phyloP scores from a whole-genome alignment of 768 basidiomycete species.

The Phanerodontia chrysosporium region DNA sequence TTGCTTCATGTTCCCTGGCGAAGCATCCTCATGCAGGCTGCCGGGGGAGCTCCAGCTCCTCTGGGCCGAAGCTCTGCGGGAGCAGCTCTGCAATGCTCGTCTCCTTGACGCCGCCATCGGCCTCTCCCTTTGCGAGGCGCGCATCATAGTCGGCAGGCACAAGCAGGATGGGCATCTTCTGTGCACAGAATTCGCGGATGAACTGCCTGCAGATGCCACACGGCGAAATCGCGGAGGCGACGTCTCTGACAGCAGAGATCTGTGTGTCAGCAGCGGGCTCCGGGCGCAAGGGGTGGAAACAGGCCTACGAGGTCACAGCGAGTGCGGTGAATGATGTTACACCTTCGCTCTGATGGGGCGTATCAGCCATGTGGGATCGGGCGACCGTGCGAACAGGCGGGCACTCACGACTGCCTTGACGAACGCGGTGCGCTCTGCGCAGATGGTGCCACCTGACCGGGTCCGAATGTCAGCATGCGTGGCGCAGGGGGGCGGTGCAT shows the following conservation, averaged over 20 bases:
- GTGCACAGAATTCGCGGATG: constrained; percentile 78
- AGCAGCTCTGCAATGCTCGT: constrained; percentile 72
- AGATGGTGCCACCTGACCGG: constrained; percentile 78
- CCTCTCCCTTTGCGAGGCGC: constrained; percentile 31
- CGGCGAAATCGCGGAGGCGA: constrained; percentile 64
- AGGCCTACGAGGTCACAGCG: constrained; percentile 72
- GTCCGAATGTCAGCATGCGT: background rate
- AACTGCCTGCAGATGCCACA: constrained; percentile 95
- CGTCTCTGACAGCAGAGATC: constrained; percentile 53
- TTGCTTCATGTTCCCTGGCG: background rate
- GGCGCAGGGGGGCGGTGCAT: too few species aligned
- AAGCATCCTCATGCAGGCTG: constrained; percentile 1
- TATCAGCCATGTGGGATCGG: background rate
- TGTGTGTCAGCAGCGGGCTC: background rate
- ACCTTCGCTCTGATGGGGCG: constrained; percentile 69
- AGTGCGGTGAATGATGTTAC: constrained; percentile 64
- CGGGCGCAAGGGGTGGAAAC: background rate
- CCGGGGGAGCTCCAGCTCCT: constrained; percentile 58
- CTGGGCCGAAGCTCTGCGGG: constrained; percentile 88
- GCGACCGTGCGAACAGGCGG: background rate
- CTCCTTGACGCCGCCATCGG: constrained; percentile 50
- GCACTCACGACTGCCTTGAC: constrained; percentile 88
- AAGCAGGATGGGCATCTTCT: constrained; percentile 68
- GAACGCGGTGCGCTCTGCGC: constrained; percentile 91
- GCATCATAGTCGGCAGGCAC: constrained; percentile 62